Conservation (phyloP, 495 filamentous ascomycete species). For the Xanthoparmelia taractica region DNA sequence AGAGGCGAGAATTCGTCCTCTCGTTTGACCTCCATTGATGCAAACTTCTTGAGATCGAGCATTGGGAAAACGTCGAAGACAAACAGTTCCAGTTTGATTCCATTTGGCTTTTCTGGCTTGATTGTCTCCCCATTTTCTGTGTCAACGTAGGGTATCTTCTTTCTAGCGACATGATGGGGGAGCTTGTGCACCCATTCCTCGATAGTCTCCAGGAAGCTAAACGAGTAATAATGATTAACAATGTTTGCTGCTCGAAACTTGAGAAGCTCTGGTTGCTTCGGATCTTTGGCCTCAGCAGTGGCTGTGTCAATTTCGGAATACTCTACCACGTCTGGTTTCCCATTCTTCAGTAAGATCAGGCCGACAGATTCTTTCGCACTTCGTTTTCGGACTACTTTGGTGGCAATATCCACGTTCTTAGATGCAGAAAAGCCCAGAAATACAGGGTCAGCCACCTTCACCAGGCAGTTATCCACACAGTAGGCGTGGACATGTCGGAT, state of each 20-base stretch:
- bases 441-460: constrained; percentile 89
- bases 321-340: constrained; percentile 95
- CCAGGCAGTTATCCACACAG: constrained; percentile 98
- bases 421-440: constrained; percentile 91
- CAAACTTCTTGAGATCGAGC: constrained; percentile 80
- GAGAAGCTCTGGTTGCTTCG: constrained; percentile 71
- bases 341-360: constrained; percentile 88
- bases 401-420: constrained; percentile 89
- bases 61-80: constrained; percentile 98
- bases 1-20: constrained; percentile 98
- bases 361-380: constrained; percentile 95
- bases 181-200: constrained; percentile 76
- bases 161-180: constrained; percentile 90
- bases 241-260: constrained; percentile 98
- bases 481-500: constrained; percentile 96
- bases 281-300: constrained; percentile 80
- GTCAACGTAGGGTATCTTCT: constrained; percentile 93
- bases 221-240: constrained; percentile 99
- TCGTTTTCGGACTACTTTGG: constrained; percentile 97
- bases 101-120: constrained; percentile 91
- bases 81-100: constrained; percentile 98
- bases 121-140: constrained; percentile 64
- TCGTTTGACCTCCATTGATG: constrained; percentile 87
- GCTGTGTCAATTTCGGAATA: constrained; percentile 93
- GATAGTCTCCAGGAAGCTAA: constrained; percentile 84